Conservation (phyloP, 768 basidiomycete species). For the Psilocybe sp. region DNA sequence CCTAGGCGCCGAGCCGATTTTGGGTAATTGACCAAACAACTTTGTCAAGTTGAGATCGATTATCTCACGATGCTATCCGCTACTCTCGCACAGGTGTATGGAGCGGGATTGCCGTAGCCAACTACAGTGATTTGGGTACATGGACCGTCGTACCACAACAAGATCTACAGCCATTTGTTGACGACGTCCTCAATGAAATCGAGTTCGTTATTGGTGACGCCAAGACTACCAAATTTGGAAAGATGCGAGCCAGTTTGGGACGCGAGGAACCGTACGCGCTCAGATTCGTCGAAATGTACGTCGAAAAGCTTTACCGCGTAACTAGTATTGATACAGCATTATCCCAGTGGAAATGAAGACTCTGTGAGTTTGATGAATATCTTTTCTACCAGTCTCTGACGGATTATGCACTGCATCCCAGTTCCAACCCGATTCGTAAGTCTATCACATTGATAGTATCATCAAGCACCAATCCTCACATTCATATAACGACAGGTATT, state of each 20-base stretch:
- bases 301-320: neutral
- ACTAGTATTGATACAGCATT: neutral
- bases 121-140: conserved; percentile 33
- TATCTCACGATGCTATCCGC: neutral
- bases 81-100: conserved; percentile 17
- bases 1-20: conserved; percentile 23
- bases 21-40: conserved; percentile 1
- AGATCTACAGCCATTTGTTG: conserved; percentile 30
- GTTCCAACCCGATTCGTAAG: conserved; percentile 28
- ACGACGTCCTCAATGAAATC: conserved; percentile 35
- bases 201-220: conserved; percentile 55
- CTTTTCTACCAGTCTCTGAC: neutral
- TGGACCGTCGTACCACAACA: conserved; percentile 33
- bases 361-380: conserved; percentile 10
- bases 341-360: conserved; percentile 29
- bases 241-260: conserved; percentile 50
- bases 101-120: conserved; percentile 24
- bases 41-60: neutral
- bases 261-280: conserved; percentile 49
- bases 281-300: conserved; percentile 48
- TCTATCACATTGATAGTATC: neutral
- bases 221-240: conserved; percentile 34
- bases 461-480: neutral
- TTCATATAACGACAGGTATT: conserved; percentile 33
- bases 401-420: neutral